These are phyloP conservation scores for Clonostachys byssicola DNA, from an alignment of 2,329 filamentous ascomycete species.

Conservation along the genomic window DNA sequence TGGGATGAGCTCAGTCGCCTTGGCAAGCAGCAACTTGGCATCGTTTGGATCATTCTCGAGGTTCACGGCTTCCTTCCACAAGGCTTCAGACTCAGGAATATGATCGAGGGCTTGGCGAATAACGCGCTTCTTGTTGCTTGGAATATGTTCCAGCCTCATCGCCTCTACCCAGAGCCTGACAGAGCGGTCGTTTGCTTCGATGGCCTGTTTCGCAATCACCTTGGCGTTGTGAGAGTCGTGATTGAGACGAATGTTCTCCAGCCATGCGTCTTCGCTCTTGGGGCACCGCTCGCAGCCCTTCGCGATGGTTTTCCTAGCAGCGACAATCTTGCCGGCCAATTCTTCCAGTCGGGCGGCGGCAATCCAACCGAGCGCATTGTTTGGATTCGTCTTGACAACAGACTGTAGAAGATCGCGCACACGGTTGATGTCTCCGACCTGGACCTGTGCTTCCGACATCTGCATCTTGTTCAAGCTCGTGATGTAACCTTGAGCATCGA, in stretches of 20 bases:
- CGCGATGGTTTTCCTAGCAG: constrained; percentile 82
- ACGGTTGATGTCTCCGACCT: constrained; percentile 92
- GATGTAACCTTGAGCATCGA: constrained; percentile 93
- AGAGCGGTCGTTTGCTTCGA: constrained; percentile 85
- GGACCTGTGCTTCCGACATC: constrained; percentile 72
- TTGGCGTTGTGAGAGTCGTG: constrained; percentile 84
- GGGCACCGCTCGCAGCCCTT: constrained; percentile 88
- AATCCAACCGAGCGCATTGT: constrained; percentile 93
- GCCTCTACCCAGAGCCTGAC: constrained; percentile 93
- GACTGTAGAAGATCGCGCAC: constrained; percentile 91
- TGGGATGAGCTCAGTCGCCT: constrained; percentile 93
- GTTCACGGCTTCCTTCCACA: constrained; percentile 99
- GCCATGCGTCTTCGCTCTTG: constrained; percentile 91
- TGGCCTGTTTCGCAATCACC: constrained; percentile 88
- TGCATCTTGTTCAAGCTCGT: constrained; percentile 85
- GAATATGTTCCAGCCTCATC: constrained; percentile 83
- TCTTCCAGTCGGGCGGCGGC: constrained; percentile 91
- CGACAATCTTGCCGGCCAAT: constrained; percentile 84
- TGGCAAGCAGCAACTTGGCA: constrained; percentile 83
- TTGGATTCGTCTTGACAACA: constrained; percentile 94
- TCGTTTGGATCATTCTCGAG: constrained; percentile 87
- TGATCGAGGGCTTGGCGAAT: constrained; percentile 88
- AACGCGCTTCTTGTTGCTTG: constrained; percentile 85
- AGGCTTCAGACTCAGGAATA: constrained; percentile 86
- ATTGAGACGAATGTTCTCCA: constrained; percentile 92